Evolutionary conservation across 768 basidiomycete species (phyloP).

Genomic region (Epithele typhae): DNA sequence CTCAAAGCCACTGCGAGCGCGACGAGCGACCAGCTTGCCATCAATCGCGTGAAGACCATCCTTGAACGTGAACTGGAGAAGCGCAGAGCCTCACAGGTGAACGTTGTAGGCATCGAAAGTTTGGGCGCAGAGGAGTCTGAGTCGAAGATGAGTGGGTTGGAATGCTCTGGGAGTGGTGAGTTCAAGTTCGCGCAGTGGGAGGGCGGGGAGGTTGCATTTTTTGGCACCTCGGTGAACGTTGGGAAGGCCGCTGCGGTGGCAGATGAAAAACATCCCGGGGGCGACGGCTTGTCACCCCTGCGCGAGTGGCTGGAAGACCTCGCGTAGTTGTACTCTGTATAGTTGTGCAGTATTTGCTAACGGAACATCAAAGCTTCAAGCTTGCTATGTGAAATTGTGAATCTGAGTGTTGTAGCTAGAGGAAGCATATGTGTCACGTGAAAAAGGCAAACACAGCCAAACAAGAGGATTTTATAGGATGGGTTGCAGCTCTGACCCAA

Average conservation of each 20-base stretch:
- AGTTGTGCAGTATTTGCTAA: not conserved
- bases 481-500: not conserved
- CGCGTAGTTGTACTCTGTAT: conserved; percentile 23
- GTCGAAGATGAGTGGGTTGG: conserved; percentile 69
- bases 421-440: not conserved
- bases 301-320: conserved; percentile 46
- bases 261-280: conserved; percentile 30
- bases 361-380: not conserved
- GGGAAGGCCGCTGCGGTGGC: conserved; percentile 21
- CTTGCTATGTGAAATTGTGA: not conserved
- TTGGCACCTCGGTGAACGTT: conserved; percentile 50
- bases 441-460: conserved; percentile 13
- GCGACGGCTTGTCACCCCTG: conserved; percentile 39
- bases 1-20: conserved; percentile 46
- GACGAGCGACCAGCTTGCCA: conserved; percentile 44
- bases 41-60: conserved; percentile 68
- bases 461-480: conserved; percentile 15
- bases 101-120: conserved; percentile 67
- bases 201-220: conserved; percentile 70
- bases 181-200: conserved; percentile 85
- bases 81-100: conserved; percentile 57
- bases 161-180: conserved; percentile 50
- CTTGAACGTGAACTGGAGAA: conserved; percentile 86
- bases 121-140: conserved; percentile 61
- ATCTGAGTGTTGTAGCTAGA: no score